Base-by-base conservation (phyloP, 768 basidiomycete species). In the Trametes punicea region DNA sequence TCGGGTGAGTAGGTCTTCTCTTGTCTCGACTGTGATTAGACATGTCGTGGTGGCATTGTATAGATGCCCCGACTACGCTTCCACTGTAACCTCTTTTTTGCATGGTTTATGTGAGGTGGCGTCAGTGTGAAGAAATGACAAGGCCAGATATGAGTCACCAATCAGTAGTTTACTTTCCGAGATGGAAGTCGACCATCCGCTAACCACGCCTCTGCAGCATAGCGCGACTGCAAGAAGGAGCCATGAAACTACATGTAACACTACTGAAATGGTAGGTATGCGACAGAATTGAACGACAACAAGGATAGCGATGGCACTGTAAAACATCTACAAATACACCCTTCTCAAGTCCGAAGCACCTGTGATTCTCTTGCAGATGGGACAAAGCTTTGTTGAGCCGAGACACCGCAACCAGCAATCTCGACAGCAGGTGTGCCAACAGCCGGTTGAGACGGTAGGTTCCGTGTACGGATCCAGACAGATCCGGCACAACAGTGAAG, bases 281-380 rank as follows among this genome's bases (percentile, higher is more conserved):
- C 26, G 36, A 34, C 21, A 23, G 39, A 34, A 27, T 46, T 20
- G 31, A 46, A 39, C 29, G 55, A 61, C 25, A 59, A 46, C 46
- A 52, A 39, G 6, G 46, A 60, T 31, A 53, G 48, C 49, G 51
- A 40, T 31, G 33, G 45, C n/a, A 56, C 23, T 31, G 33, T 38
- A 27, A 1, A 10, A 59, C 65, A 65, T 90, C 45, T 51, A 60
- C 61, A 93, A 71, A 72, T 90, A 93, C 51, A 93, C 77, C 60
- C 87, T 77, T 49, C 90, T 79, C 64, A 93, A 69, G 61, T 91
- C 89, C n/a, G 77, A 74, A 7, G 88, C 88, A 2, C 77, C 76
- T 25, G 90, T 92, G 52, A 93, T 93, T 46, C 90, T 81, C 70
- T 92, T 90, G 75, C 90, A 93, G 61, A 92, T 91, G 0, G 90